A percentile compares a stretch with the other conserved stretches of the same genome.
These are phyloP conservation scores for Oryza meyeriana DNA, from an alignment of 176 grass and related monocot species.

Conservation along the genomic window DNA sequence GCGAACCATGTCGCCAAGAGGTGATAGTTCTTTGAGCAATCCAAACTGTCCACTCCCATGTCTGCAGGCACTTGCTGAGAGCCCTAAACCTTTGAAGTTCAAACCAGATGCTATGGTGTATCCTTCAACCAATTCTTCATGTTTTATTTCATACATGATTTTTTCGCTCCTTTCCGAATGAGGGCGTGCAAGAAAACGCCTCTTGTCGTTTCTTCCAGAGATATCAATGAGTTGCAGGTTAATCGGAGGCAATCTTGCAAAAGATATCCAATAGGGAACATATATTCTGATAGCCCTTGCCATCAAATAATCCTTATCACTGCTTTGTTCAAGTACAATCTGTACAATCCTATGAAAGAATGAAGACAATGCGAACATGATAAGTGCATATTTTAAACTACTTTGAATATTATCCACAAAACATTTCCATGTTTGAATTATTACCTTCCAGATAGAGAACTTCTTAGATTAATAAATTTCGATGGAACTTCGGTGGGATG, in stretches of 20 bases:
- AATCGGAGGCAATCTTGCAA: constrained; percentile 75
- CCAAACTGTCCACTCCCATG: constrained; percentile 59
- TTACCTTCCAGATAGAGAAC: constrained; percentile 79
- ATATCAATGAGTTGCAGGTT: constrained; percentile 56
- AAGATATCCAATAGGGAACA: constrained; percentile 97
- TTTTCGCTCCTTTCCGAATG: constrained; percentile 59
- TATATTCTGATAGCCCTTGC: constrained; percentile 81
- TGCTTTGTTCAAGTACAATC: constrained; percentile 88
- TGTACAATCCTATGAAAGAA: constrained; percentile 65
- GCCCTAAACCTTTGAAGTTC: constrained; percentile 74
- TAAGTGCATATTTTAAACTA: constrained; percentile 17
- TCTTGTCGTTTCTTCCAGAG: constrained; percentile 64
- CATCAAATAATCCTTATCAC: constrained; percentile 72
- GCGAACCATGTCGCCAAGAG: constrained; percentile 91
- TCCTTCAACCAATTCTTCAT: constrained; percentile 88
- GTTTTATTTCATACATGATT: constrained; percentile 64
- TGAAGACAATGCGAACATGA: constrained; percentile 1
- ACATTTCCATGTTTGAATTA: constrained; percentile 28
- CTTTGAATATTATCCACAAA: constrained; percentile 21
- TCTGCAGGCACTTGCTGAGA: constrained; percentile 57
- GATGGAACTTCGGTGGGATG: constrained; percentile 72
- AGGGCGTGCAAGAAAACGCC: constrained; percentile 25
- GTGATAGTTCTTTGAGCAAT: constrained; percentile 70
- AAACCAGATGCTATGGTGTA: constrained; percentile 87
- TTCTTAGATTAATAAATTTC: constrained; percentile 77